A percentile compares a stretch with the other conserved stretches of the same genome.
Evolutionary conservation across 2,329 filamentous ascomycete genomes (phyloP).

Genomic region (Colletotrichum chrysophilum): DNA sequence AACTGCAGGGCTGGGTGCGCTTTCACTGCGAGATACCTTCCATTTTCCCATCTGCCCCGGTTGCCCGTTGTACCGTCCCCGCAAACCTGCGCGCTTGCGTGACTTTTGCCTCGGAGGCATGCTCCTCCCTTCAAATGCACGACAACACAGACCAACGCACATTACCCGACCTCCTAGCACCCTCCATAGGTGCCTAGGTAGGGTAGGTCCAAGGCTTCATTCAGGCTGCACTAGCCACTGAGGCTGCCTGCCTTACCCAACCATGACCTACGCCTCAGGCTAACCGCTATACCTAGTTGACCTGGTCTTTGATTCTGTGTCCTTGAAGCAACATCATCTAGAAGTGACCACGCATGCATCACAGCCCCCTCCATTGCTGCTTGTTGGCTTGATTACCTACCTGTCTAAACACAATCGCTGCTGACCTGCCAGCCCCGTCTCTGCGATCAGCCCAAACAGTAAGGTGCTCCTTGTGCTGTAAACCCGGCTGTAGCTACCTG

Average conservation of each 20-base stretch:
- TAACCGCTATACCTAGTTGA: neutral
- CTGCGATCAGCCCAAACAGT: neutral
- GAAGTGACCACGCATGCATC: neutral
- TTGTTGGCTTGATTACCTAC: neutral
- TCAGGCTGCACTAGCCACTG: neutral
- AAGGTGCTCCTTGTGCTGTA: neutral
- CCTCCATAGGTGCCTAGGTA: no score
- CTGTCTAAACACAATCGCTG: neutral
- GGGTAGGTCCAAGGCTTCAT: neutral
- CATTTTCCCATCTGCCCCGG: neutral
- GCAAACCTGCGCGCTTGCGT: conserved; percentile 36
- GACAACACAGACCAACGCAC: neutral
- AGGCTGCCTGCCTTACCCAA: neutral
- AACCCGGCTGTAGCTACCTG: neutral
- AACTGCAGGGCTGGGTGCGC: neutral
- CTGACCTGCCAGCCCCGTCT: neutral
- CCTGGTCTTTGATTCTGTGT: neutral
- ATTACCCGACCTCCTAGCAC: neutral
- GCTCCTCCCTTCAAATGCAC: neutral
- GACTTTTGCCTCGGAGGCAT: conserved; percentile 31
- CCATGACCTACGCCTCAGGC: neutral
- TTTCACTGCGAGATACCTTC: neutral
- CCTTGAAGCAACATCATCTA: neutral
- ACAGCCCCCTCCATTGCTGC: neutral
- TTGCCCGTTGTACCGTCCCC: conserved; percentile 20